Percentiles rank a stretch among this genome's conserved stretches.
phyloP scores from a whole-genome alignment of 352 stramenopile species.

The Phytophthora quininea region DNA sequence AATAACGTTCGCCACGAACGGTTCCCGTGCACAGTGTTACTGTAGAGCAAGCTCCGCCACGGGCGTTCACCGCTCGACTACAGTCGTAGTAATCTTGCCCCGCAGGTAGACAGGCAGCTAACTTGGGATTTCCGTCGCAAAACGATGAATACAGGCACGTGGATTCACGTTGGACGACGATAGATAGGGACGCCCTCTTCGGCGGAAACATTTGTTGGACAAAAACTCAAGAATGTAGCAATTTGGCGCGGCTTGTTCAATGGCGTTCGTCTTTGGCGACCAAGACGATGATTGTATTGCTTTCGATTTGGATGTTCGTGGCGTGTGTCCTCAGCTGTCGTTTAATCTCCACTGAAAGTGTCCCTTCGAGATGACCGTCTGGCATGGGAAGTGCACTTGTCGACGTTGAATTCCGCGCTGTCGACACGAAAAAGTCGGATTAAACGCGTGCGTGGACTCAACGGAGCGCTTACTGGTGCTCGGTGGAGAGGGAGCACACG shows the following conservation, averaged over 20 bases:
- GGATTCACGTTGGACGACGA: too few relatives aligned
- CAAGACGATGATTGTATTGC: neutral
- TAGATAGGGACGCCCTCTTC: neutral
- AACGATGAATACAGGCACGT: neutral
- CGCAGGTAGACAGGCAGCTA: neutral
- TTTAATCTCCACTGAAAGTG: conserved; percentile 1
- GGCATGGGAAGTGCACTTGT: neutral
- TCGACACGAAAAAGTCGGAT: neutral
- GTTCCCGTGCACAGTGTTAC: too few relatives aligned
- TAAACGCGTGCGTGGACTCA: neutral
- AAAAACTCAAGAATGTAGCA: neutral
- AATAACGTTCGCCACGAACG: neutral
- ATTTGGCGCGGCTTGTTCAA: too few relatives aligned
- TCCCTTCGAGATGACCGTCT: neutral
- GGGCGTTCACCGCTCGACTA: too few relatives aligned
- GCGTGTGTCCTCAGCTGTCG: neutral
- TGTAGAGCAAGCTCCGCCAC: too few relatives aligned
- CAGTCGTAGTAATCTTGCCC: too few relatives aligned
- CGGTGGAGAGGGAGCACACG: too few relatives aligned
- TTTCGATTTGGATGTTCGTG: neutral
- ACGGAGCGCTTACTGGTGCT: neutral
- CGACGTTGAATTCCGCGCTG: too few relatives aligned
- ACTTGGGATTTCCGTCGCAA: too few relatives aligned
- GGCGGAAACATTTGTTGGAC: neutral
- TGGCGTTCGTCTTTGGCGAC: neutral